Evolutionary conservation across 2,329 filamentous ascomycete genomes (phyloP).

Genomic region (Cladorrhinum sp.): DNA sequence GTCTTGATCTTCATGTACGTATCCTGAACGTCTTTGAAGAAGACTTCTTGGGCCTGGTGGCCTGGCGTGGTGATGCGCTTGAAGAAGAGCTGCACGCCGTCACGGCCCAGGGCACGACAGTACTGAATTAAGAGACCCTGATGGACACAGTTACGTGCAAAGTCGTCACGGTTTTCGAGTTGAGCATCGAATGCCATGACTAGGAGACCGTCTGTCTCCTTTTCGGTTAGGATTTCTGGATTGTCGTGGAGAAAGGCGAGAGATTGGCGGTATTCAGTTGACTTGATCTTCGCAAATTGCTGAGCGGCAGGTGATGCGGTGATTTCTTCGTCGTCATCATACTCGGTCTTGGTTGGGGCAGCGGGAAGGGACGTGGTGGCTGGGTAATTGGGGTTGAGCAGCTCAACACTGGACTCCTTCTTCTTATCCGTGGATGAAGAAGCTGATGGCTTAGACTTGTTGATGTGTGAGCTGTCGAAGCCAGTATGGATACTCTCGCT

Average conservation of each 20-base stretch:
- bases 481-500: slow-evolving; percentile 86
- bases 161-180: slow-evolving; percentile 71
- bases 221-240: slow-evolving; percentile 75
- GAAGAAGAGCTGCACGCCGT: slow-evolving; percentile 92
- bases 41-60: slow-evolving; percentile 87
- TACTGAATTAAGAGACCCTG: slow-evolving; percentile 92
- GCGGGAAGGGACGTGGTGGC: slow-evolving; percentile 31
- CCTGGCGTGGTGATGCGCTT: slow-evolving; percentile 87
- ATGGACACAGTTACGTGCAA: slow-evolving; percentile 83
- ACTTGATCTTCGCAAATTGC: slow-evolving; percentile 74
- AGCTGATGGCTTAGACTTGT: slow-evolving; percentile 57
- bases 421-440: slow-evolving; percentile 38
- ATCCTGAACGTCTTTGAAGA: slow-evolving; percentile 86
- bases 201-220: slow-evolving; percentile 85
- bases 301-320: slow-evolving; percentile 76
- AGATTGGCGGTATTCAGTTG: slow-evolving; percentile 69
- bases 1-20: slow-evolving; percentile 81
- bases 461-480: slow-evolving; percentile 82
- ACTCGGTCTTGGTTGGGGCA: slow-evolving; percentile 30
- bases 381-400: slow-evolving; percentile 67
- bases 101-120: slow-evolving; percentile 81
- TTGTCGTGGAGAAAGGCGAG: slow-evolving; percentile 76
- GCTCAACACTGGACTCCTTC: slow-evolving; percentile 59
- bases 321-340: slow-evolving; percentile 65
- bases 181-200: slow-evolving; percentile 89